Conservation (phyloP, 148 eudicot genomes). For the Rhododendron molle region DNA sequence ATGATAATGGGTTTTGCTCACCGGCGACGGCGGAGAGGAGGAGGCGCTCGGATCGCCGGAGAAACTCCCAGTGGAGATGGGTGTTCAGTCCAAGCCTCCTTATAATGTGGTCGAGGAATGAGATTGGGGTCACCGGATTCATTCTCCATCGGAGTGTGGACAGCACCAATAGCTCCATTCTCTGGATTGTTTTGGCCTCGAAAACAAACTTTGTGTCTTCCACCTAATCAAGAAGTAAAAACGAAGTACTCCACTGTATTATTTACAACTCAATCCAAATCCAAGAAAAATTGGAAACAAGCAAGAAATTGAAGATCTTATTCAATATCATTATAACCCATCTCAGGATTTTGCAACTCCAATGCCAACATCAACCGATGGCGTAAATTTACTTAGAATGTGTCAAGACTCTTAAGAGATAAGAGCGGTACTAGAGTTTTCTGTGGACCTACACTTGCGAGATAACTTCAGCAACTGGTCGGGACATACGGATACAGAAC, state of each 20-base stretch:
- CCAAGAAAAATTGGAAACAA: background rate
- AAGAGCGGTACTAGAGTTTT: too few relatives aligned
- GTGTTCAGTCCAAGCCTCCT: constrained; percentile 64
- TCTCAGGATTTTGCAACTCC: background rate
- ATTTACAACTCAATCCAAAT: background rate
- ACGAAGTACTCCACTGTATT: background rate
- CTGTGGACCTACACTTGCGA: too few relatives aligned
- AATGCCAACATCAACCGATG: too few relatives aligned
- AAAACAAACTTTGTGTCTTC: constrained; percentile 50
- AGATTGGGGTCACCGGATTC: constrained; percentile 78
- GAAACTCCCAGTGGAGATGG: constrained; percentile 62
- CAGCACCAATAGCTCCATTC: constrained; percentile 79
- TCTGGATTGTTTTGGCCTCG: constrained; percentile 75
- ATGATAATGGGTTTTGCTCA: constrained; percentile 14
- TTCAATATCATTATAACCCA: background rate
- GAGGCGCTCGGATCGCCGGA: constrained; percentile 48
- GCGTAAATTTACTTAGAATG: too few relatives aligned
- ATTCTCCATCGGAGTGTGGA: constrained; percentile 78
- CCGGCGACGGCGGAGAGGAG: constrained; percentile 63
- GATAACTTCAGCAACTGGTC: too few relatives aligned
- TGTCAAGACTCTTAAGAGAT: too few relatives aligned
- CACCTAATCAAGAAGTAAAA: constrained; percentile 31
- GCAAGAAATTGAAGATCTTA: background rate
- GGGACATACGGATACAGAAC: too few relatives aligned
- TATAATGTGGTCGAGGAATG: constrained; percentile 74